Base-by-base conservation (phyloP, 2,329 filamentous ascomycete species). In the Exophiala viscosa region DNA sequence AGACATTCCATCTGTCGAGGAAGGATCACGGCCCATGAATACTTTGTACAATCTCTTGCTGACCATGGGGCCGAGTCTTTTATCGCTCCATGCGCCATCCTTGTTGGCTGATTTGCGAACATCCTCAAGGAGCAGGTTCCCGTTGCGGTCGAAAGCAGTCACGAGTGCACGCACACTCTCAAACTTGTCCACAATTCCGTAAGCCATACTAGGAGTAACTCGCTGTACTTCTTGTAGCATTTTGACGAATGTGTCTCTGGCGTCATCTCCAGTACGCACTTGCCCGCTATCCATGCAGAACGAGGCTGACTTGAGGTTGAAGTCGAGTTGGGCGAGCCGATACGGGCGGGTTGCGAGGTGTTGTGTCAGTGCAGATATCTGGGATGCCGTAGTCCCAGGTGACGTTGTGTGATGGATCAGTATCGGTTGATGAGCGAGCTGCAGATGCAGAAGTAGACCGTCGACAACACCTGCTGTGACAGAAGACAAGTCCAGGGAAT, bases 261-360 rank as follows among this genome's bases (percentile, higher is more conserved):
- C 67, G 1, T 77, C 70, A 39, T 82, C 79, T 23, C 88, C 88
- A 0, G 83, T 81, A 49, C 81, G 82, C 38, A 92, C 85, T 69
- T 92, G 88, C 0, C 88, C 88, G 1, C 76, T 74, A 48, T 89
- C 87, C 85, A 91, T 90, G 69, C 87, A 91, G 66, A 92, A 92
- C 0, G 80, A 76, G 1, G 82, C 69, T 3, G 72, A 67, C 60
- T 73, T 69, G 13, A 74, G 83, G 10, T 78, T 74, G 2, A 73
- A 65, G 1, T 78, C 75, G 48, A 73, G 71, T 31, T 70, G 66
- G 49, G 76, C 70, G 5, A 64, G 66, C 11, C 82, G 81, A 67
- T 91, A 91, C 0, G 87, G 88, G 17, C 87, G 82, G 1, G 84
- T 87, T 6, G 86, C 87, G 44, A 92, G 84, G 65, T 92, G 85